Base-by-base conservation (phyloP, 2,329 filamentous ascomycete genomes). In the Fusarium sublunatum region DNA sequence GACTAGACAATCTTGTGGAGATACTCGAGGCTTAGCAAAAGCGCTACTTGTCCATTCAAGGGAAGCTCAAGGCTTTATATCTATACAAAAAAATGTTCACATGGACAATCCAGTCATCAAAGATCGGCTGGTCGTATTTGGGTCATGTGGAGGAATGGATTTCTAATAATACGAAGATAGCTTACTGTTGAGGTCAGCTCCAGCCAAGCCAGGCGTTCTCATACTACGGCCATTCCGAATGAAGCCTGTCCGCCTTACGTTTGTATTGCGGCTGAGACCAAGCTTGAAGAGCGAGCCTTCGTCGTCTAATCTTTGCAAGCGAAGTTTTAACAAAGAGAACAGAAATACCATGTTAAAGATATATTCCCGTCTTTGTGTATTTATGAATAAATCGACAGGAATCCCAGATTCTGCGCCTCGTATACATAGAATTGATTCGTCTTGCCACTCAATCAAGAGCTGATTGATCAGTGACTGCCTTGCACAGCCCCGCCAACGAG, bases 401-500 rank as follows among this genome's bases (percentile, higher is more conserved):
- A 19, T 19, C 19, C 19, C 19, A 19, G 19, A 19, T 19, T 19
- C 19, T 19, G 19, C 19, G 19, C 19, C 19, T 19, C 19, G 3
- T 19, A 19, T 19, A 19, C 19, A 19, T 19, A 19, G 19, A 19
- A 19, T 19, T 19, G 19, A 19, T 19, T 19, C 19, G 3, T 19
- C 12, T n/a, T 5, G 31, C n/a, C 31, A 34, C 13, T 34, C n/a
- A 13, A n/a, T n/a, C 13, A 34, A 34, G 13, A 7, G 31, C 31
- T n/a, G 31, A 34, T 13, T n/a, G n/a, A 28, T 28, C n/a, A 11
- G 31, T 51, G 32, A 15, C 15, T 5, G 6, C 29, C 11, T 39
- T 43, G 32, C 44, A 58, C 34, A 47, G 55, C 53, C 52, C 26
- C 19, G 19, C 47, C 31, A 4, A 34, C 26, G 11, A 43, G 19